Evolutionary conservation across 768 basidiomycete genomes (phyloP).

Genomic region (Lyophyllum semitale): DNA sequence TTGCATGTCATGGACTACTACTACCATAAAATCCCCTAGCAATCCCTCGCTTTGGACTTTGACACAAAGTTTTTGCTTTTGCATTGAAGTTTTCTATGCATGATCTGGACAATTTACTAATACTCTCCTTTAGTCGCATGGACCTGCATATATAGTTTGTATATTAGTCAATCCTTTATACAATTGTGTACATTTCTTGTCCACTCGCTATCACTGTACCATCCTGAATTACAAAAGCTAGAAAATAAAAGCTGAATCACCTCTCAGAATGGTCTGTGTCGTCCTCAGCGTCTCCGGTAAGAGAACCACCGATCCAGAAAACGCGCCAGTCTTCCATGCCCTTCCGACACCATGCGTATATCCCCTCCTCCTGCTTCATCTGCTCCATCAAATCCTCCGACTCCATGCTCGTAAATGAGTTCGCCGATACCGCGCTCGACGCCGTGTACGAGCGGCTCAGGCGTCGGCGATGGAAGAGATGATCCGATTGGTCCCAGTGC

Average conservation of each 20-base stretch:
- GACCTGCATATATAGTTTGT: constrained; percentile 13
- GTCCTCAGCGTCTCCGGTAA: constrained; percentile 28
- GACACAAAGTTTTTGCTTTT: background rate
- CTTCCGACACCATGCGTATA: constrained; percentile 80
- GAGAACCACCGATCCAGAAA: constrained; percentile 77
- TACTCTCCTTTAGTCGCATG: constrained; percentile 6
- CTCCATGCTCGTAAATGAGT: constrained; percentile 53
- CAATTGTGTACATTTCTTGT: constrained; percentile 4
- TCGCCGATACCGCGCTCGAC: constrained; percentile 41
- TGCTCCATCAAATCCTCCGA: constrained; percentile 49
- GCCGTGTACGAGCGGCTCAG: constrained; percentile 47
- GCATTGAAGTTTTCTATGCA: background rate
- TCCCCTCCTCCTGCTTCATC: constrained; percentile 58
- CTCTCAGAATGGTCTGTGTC: constrained; percentile 3
- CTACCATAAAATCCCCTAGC: background rate
- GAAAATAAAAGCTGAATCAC: background rate
- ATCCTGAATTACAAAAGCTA: background rate
- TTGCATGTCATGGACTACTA: constrained; percentile 1
- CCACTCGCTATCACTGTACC: background rate
- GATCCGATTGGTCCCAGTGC: constrained; percentile 49
- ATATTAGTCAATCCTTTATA: constrained; percentile 10
- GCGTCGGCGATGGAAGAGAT: constrained; percentile 29
- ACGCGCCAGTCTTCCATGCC: constrained; percentile 77
- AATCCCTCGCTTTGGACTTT: background rate
- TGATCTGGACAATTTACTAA: constrained; percentile 10